phyloP scores from a whole-genome alignment of 176 grass and related monocot genomes.

The Triticum turgidum region DNA sequence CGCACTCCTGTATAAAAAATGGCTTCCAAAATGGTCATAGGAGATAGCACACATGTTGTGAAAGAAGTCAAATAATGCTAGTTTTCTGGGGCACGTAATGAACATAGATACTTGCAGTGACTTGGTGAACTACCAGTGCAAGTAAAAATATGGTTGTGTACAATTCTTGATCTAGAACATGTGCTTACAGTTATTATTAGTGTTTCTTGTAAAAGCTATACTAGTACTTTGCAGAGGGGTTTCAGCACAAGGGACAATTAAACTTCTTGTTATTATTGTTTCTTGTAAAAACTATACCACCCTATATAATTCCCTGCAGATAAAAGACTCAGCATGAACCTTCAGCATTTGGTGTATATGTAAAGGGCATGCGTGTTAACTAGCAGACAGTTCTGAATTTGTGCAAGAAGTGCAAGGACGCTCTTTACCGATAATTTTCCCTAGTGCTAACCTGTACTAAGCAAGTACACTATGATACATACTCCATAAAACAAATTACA shows the following conservation, averaged over 20 bases:
- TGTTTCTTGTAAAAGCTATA: too few relatives aligned
- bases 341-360: neutral
- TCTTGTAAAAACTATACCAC: neutral
- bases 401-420: neutral
- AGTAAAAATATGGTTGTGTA: too few relatives aligned
- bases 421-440: neutral
- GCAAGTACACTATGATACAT: neutral
- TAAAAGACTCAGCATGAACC: conserved; percentile 52
- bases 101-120: too few relatives aligned
- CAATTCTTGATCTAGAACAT: too few relatives aligned
- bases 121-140: too few relatives aligned
- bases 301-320: conserved; percentile 37
- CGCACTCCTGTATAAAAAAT: neutral
- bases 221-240: too few relatives aligned
- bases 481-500: neutral
- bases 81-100: too few relatives aligned
- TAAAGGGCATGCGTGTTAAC: neutral
- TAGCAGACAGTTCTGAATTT: neutral
- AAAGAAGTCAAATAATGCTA: too few relatives aligned
- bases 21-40: neutral
- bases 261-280: conserved; percentile 2
- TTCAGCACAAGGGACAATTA: neutral
- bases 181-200: too few relatives aligned
- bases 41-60: neutral
- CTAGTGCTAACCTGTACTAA: too few relatives aligned